Evolutionary conservation across 1,139 yeast species (phyloP), one percentile per base, ranked within the genome.

Genomic region (Protomyces arabidopsidicola): DNA sequence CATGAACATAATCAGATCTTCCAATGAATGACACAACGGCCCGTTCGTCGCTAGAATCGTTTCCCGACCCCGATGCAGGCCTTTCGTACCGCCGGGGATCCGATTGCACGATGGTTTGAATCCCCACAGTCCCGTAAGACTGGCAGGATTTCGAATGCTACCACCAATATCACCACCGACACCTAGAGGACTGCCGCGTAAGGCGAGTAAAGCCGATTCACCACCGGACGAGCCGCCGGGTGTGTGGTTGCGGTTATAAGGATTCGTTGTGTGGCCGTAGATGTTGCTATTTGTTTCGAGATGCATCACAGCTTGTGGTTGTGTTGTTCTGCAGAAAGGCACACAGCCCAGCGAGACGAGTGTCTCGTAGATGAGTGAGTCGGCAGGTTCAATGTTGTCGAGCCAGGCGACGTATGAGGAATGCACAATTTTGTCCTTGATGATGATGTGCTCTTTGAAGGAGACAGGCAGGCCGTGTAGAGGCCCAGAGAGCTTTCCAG

Each of bases 211-310:
- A 0, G 84, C 78, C n/a, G 82, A 84, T 72, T 82, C 86, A 55
- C 86, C 86, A n/a, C 85, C 84, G 3, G 82, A 77, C 4, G 84
- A 80, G 0, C 87, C 87, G 54, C 87, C 87, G n/a, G 80, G 71
- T 0, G 82, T 74, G 54, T 82, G 72, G 1, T 69, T 67, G 16
- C 76, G 73, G 66, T 82, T 81, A 56, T 73, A 69, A 2, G 84
- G 77, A 68, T 82, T 82, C 31, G 67, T 63, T 0, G 85, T 82
- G 27, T 71, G 69, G 0, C 86, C 74, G 68, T 74, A 77, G 6
- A 81, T 68, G 31, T 42, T 45, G 45, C 54, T 67, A 45, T 56
- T 51, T 14, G 55, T 35, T 0, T 85, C 86, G 59, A 2, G 86
- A 81, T 1, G 88, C 86, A 84, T 83, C 68, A 83, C 73, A 10